Evolutionary conservation across 169 alveolate genomes (phyloP), one percentile per base, ranked within the genome.

Genomic region (Cryptosporidium parvum): DNA sequence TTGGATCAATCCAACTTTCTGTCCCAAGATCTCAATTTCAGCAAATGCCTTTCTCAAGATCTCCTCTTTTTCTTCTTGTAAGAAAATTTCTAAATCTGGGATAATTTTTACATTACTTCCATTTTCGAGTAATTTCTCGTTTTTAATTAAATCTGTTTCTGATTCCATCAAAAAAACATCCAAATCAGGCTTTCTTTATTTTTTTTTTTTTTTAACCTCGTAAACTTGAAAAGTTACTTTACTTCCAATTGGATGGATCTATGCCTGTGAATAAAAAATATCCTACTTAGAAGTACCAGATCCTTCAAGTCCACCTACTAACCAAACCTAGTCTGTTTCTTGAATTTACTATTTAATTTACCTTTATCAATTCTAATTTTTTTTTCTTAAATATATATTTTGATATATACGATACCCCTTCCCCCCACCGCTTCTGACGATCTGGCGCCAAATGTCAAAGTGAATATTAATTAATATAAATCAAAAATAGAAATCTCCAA

Each of bases 21-120:
- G 58, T 29, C 59, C 31, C 68, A 73, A 52, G 44, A 53, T 73
- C 69, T 73, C 42, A 35, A 73, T 73, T 31, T 52, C 48, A 18
- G 26, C 31, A 16, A 48, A 3, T 37, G 68, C 44, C 26, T 33
- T 23, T 18, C 21, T 53, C 6, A 59, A 59, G 39, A 56, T 42
- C 26, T 73, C 70, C 9, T 59, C 53, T 23, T 33, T 21, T n/a
- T 23, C 10, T 26, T 58, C 10, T n/a, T 18, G 29, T 29, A 51
- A 16, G 23, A 73, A 73, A 52, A 73, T 21, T 23, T 51, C 8
- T 8, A 59, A 37, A 58, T 56, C 61, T 58, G 86, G 86, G 72
- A 33, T n/a, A 2, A 9, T 65, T 12, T 14, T 65, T n/a, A 7
- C 4, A 18, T n/a, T n/a, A 26, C 29, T 44, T 21, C 48, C 48